phyloP scores from a whole-genome alignment of 768 basidiomycete genomes.

The button mushroom (Agaricus bisporus) region DNA sequence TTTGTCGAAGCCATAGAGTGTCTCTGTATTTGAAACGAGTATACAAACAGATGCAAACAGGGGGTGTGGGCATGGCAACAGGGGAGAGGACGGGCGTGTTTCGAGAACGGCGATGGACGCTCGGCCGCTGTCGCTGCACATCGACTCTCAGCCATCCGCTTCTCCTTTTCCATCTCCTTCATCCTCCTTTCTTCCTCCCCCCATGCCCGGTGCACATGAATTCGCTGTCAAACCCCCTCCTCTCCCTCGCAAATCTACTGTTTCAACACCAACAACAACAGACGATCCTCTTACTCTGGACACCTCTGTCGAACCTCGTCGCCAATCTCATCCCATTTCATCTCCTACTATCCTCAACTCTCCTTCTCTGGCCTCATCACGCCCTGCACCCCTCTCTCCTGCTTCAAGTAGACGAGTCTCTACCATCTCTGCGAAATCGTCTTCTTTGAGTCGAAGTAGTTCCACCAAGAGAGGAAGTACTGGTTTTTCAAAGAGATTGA shows the following conservation, averaged over 20 bases:
- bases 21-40: no score
- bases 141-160: slow-evolving; percentile 29
- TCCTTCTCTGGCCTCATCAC: background rate
- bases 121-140: slow-evolving; percentile 9
- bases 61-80: no score
- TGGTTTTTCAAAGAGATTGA: background rate
- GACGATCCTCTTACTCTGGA: slow-evolving; percentile 3
- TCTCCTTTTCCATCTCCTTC: slow-evolving; percentile 58
- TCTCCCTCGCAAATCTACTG: slow-evolving; percentile 17
- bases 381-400: background rate
- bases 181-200: slow-evolving; percentile 64
- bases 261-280: no score
- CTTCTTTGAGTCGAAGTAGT: background rate
- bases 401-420: background rate
- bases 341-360: background rate
- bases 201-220: slow-evolving; percentile 60
- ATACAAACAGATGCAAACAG: no score
- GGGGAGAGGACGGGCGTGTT: no score
- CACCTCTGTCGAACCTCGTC: background rate
- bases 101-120: background rate
- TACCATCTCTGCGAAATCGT: background rate
- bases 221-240: slow-evolving; percentile 48
- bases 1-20: no score
- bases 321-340: background rate
- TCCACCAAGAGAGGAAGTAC: background rate